Percentiles rank a stretch among this genome's conserved stretches.
Conservation (phyloP, 129 eudicot genomes). For the Tagetes patula region DNA sequence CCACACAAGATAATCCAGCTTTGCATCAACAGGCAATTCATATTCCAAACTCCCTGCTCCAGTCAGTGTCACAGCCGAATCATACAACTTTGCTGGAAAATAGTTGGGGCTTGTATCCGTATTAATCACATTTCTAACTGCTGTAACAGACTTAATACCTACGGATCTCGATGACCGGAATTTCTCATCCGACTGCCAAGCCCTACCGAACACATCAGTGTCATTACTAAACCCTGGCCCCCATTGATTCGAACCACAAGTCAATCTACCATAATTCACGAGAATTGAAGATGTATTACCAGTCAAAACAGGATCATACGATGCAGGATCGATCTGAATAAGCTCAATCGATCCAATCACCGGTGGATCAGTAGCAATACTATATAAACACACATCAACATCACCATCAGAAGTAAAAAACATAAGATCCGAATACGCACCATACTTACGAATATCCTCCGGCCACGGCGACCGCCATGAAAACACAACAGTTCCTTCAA, state of each 20-base stretch:
- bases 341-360: conserved; percentile 75
- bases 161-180: conserved; percentile 37
- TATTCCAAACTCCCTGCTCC: conserved; percentile 59
- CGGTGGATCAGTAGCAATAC: conserved; percentile 96
- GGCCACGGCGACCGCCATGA: conserved; percentile 93
- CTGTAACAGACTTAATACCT: conserved; percentile 45
- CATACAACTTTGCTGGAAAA: conserved; percentile 77
- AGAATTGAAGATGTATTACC: conserved; percentile 47
- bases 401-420: conserved; percentile 49
- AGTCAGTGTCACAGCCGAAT: conserved; percentile 49
- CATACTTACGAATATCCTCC: conserved; percentile 53
- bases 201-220: conserved; percentile 67
- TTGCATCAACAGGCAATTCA: conserved; percentile 80
- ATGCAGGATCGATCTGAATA: conserved; percentile 57
- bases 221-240: conserved; percentile 97
- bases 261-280: conserved; percentile 83
- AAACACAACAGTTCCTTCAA: conserved; percentile 74
- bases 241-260: conserved; percentile 80
- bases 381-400: conserved; percentile 77
- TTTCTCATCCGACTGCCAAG: conserved; percentile 76
- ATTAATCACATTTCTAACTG: conserved; percentile 45
- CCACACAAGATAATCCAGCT: conserved; percentile 83
- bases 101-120: conserved; percentile 59
- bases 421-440: conserved; percentile 88
- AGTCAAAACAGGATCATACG: conserved; percentile 50